Conservation (phyloP, 805 yeast species). For the Huiozyma sinensis region DNA sequence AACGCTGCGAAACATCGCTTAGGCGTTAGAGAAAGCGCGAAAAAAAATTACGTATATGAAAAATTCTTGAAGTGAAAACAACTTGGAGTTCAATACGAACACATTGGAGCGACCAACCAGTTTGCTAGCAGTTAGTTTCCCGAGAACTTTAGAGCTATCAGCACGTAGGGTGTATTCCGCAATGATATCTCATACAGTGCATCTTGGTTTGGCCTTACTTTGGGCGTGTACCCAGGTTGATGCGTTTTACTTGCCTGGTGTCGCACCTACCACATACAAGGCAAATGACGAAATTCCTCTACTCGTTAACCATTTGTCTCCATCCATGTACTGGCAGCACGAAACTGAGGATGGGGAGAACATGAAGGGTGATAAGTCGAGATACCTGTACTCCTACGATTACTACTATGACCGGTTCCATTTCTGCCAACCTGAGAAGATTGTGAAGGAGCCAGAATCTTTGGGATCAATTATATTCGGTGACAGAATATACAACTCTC, state of each 20-base stretch:
- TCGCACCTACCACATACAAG: constrained; percentile 83
- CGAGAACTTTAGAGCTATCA: too few relatives aligned
- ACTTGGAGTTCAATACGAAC: too few relatives aligned
- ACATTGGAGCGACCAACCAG: too few relatives aligned
- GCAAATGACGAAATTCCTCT: constrained; percentile 65
- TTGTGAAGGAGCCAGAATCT: constrained; percentile 67
- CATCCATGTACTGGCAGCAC: constrained; percentile 42
- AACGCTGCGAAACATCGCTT: too few relatives aligned
- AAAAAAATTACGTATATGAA: too few relatives aligned
- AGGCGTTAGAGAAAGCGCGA: too few relatives aligned
- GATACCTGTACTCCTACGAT: constrained; percentile 63
- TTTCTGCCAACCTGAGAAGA: constrained; percentile 59
- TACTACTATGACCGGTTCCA: constrained; percentile 77
- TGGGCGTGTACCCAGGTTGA: background rate
- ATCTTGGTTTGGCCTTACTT: background rate
- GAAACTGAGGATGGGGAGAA: constrained; percentile 30
- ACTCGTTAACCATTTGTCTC: constrained; percentile 83
- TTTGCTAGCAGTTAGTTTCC: too few relatives aligned
- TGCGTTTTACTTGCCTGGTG: constrained; percentile 90
- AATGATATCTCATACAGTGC: background rate
- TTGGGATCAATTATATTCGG: constrained; percentile 91
- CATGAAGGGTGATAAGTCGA: constrained; percentile 34
- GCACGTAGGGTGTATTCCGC: background rate
- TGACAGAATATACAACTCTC: constrained; percentile 89
- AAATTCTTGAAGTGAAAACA: too few relatives aligned